A percentile compares a stretch with the other conserved stretches of the same genome.
These are phyloP conservation scores for Camillea tinctor DNA, from an alignment of 2,329 filamentous ascomycete genomes.

Conservation along the genomic window DNA sequence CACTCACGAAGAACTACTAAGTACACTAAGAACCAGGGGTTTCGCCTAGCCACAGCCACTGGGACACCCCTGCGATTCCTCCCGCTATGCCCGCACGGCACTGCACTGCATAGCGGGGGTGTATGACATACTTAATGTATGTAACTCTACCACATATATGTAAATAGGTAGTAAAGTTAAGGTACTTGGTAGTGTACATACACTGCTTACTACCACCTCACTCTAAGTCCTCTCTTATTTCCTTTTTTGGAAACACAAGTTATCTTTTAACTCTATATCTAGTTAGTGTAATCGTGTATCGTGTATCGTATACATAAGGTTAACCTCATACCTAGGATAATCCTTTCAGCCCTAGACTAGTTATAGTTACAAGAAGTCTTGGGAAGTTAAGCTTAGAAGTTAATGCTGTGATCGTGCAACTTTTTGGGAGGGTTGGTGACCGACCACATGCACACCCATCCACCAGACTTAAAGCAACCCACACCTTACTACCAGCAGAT, in stretches of 20 bases:
- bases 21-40: background rate
- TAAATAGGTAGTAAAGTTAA: no score
- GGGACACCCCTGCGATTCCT: constrained; percentile 12
- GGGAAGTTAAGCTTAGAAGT: background rate
- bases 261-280: background rate
- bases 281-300: background rate
- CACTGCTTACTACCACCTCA: no score
- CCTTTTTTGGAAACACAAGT: no score
- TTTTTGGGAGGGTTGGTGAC: no score
- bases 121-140: constrained; percentile 4
- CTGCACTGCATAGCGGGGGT: constrained; percentile 2
- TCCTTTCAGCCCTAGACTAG: background rate
- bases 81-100: constrained; percentile 4
- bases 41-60: background rate
- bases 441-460: background rate
- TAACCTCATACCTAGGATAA: no score
- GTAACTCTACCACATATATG: background rate
- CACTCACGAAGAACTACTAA: background rate
- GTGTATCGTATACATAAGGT: no score
- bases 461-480: background rate
- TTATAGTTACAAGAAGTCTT: background rate
- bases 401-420: constrained; percentile 5
- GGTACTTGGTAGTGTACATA: no score
- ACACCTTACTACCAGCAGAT: no score
- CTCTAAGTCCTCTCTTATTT: no score